A percentile compares a stretch with the other conserved stretches of the same genome.
These are phyloP conservation scores for Pleoardoris graminearum DNA, from an alignment of 2,329 filamentous ascomycete genomes.

Conservation along the genomic window DNA sequence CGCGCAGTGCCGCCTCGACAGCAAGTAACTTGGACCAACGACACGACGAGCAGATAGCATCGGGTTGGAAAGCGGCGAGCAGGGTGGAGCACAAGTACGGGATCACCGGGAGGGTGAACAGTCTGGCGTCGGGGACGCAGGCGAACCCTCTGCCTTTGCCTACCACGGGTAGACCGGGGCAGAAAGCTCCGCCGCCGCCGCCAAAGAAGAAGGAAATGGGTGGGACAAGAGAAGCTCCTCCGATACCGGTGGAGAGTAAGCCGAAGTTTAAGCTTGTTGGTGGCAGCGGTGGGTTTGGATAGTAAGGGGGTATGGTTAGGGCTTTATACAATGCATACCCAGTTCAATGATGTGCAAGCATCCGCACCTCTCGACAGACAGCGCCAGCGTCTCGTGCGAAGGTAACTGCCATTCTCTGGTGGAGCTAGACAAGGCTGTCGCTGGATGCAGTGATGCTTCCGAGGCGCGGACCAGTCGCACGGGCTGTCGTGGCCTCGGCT, in stretches of 20 bases:
- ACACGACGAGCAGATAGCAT: constrained; percentile 68
- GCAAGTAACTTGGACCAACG: constrained; percentile 71
- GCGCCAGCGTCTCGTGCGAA: no score
- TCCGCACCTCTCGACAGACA: no score
- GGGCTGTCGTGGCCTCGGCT: constrained; percentile 11
- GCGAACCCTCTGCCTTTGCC: constrained; percentile 33
- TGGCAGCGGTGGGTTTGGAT: no score
- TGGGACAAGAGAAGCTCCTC: constrained; percentile 54
- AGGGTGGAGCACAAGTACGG: constrained; percentile 66
- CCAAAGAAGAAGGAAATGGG: constrained; percentile 58
- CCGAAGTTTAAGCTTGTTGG: constrained; percentile 48
- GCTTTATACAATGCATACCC: constrained; percentile 1
- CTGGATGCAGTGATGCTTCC: constrained; percentile 28
- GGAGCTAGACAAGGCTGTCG: constrained; percentile 16
- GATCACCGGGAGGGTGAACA: constrained; percentile 54
- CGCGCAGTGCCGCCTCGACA: constrained; percentile 61
- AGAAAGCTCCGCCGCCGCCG: constrained; percentile 63
- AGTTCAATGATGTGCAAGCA: no score
- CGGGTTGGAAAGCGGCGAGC: constrained; percentile 62
- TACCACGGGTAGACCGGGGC: constrained; percentile 44
- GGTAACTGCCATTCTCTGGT: neutral
- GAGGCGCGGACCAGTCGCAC: constrained; percentile 24
- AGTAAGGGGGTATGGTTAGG: neutral
- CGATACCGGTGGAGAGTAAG: constrained; percentile 61
- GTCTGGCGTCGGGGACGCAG: constrained; percentile 32